A percentile compares a stretch with the other conserved stretches of the same genome.
Evolutionary conservation across 768 basidiomycete genomes (phyloP).

Genomic region (Amanita thiersii): DNA sequence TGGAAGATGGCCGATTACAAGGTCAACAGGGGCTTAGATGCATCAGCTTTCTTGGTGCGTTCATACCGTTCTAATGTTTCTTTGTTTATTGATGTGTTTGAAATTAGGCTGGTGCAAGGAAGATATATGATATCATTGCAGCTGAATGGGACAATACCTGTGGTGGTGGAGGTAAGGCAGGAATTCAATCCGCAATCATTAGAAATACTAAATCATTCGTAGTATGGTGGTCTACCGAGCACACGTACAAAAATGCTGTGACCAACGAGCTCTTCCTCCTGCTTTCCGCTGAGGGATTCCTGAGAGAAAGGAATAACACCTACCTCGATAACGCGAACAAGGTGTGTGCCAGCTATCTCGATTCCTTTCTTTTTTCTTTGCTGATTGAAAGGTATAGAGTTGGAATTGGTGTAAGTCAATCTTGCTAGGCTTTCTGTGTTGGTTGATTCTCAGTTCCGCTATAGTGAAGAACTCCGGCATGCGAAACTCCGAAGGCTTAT

Average conservation of each 20-base stretch:
- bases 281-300: conserved; percentile 39
- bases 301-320: conserved; percentile 25
- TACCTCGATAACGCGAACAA: conserved; percentile 43
- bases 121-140: conserved; percentile 44
- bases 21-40: conserved; percentile 25
- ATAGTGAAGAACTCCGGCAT: conserved; percentile 35
- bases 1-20: conserved; percentile 56
- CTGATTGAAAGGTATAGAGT: conserved; percentile 13
- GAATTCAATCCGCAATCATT: background rate
- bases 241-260: conserved; percentile 52
- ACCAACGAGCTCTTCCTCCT: conserved; percentile 52
- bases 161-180: conserved; percentile 38
- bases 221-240: conserved; percentile 53
- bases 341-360: conserved; percentile 16
- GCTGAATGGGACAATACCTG: conserved; percentile 43
- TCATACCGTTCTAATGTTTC: no score
- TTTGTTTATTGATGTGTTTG: background rate
- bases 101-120: conserved; percentile 38
- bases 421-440: background rate
- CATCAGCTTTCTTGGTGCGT: conserved; percentile 21
- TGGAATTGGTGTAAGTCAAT: conserved; percentile 28
- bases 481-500: conserved; percentile 36
- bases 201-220: background rate
- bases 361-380: no score
- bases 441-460: background rate